Base-by-base conservation (phyloP, 1,139 yeast species). In the Zhuliangozyma parablackwelliae region DNA sequence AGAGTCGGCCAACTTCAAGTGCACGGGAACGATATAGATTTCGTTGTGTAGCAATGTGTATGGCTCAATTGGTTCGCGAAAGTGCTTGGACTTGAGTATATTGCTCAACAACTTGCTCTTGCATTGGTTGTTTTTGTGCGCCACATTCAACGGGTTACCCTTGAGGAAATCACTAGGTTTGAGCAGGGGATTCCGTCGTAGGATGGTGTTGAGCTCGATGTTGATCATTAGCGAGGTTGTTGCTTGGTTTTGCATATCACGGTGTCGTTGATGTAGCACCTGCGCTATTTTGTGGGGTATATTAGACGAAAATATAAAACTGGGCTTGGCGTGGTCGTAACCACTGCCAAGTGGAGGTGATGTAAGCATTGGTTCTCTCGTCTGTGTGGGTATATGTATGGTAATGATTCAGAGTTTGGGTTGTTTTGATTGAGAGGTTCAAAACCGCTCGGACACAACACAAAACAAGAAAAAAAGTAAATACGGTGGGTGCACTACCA, bases 271-370 rank as follows among this genome's bases (percentile, higher is more conserved):
- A 10, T 21, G 24, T 25, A n/a, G 23, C 29, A 54, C 37, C 9
- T 34, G 38, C 6, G 33, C 31, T 6, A 59, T 47, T 37, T 53
- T 54, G 21, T 51, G 52, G 0, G 59, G 54, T 8, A 69, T 59
- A 41, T 69, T 67, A 10, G 72, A 65, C 6, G 69, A 58, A 41
- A 64, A 65, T 24, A 69, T 50, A 40, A 68, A 63, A 46, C 66
- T 68, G 29, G 75, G 75, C 42, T 60, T 62, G 36, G 59, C 50
- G 5, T 56, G 51, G 47, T 67, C 71, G 29, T 43, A 46, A 28
- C 42, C 31, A 6, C 24, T 23, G 24, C 6, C 24, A 7, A 23
- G 10, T 3, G 3, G 24, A 7, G 10, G 10, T 7, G 24, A 5
- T 23, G 24, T 7, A 9, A 9, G 5, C 24, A 23, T 23, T 23